Evolutionary conservation across 2,329 filamentous ascomycete genomes (phyloP).

Genomic region (Macrophomina tecta): DNA sequence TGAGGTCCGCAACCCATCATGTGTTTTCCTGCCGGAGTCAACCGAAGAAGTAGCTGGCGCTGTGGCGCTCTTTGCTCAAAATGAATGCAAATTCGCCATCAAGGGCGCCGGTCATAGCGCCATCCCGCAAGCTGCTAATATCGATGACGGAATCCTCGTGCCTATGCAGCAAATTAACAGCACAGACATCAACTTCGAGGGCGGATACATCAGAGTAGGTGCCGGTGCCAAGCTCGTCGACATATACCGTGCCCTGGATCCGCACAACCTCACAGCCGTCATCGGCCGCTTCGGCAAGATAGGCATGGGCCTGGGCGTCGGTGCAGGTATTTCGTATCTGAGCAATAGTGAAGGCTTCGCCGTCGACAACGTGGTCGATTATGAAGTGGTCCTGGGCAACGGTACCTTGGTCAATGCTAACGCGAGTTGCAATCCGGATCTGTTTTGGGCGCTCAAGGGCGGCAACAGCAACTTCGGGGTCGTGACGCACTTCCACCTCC

Average conservation of each 20-base stretch:
- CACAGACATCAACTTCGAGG: slow-evolving; percentile 34
- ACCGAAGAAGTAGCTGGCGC: neutral
- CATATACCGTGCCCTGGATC: slow-evolving; percentile 38
- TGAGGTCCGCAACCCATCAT: neutral
- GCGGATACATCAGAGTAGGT: slow-evolving; percentile 37
- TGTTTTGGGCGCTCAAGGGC: slow-evolving; percentile 48
- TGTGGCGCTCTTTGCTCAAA: slow-evolving; percentile 29
- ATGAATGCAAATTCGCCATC: slow-evolving; percentile 44
- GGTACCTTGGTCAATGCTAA: slow-evolving; percentile 40
- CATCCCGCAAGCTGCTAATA: slow-evolving; percentile 48
- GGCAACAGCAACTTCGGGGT: slow-evolving; percentile 42
- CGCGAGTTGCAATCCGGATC: slow-evolving; percentile 32
- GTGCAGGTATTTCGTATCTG: slow-evolving; percentile 28
- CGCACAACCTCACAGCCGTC: slow-evolving; percentile 33
- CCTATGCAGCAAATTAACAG: slow-evolving; percentile 44
- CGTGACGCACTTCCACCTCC: slow-evolving; percentile 35
- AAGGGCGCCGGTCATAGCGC: slow-evolving; percentile 53
- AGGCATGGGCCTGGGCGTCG: slow-evolving; percentile 26
- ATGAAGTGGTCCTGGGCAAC: slow-evolving; percentile 39
- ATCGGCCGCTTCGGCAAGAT: slow-evolving; percentile 34
- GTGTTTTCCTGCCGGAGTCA: neutral
- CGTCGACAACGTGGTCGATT: slow-evolving; percentile 45
- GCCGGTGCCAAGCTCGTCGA: slow-evolving; percentile 40
- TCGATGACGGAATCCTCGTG: slow-evolving; percentile 51
- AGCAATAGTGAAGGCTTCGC: slow-evolving; percentile 35